Base-by-base conservation (phyloP, 352 stramenopile genomes). In the Phytophthora pistaciae region DNA sequence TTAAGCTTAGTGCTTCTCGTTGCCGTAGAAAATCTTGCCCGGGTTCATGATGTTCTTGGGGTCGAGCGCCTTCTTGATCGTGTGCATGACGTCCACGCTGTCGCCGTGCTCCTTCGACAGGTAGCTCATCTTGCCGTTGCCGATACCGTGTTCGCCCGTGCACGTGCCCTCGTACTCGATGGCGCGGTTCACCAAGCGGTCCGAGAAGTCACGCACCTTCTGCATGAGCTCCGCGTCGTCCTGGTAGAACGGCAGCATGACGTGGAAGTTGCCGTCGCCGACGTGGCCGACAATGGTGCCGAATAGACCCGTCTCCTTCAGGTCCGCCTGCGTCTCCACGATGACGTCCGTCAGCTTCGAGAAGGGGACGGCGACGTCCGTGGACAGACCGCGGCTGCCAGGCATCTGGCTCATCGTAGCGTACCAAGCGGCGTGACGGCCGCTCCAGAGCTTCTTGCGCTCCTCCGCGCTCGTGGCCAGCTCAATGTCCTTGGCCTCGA, bases 241-340 rank as follows among this genome's bases (percentile, higher is more conserved):
- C 44, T 78, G 80, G 63, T 94, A 83, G 68, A 97, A 92, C 21
- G 98, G 94, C 54, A 99, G 79, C 76, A 99, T 98, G 50, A 96
- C 96, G 82, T 99, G 97, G 77, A 99, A 99, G 82, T 99, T 99
- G 48, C 97, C 98, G 72, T 99, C 98, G 21, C 98, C 91, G 3
- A 97, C 87, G 67, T 97, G 91, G 58, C 88, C 89, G 66, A 99
- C 96, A 56, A 98, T 98, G 29, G 92, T 95, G 40, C 95, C 96
- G 50, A 98, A 91, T 11, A 99, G 75, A 8, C 82, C 84, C 8
- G 89, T 90, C 54, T 93, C 79, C 58, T 93, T 85, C 21, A 99
- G 77, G 60, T 99, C 95, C 27, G 81, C 64, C 62, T 98, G 94
- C 18, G 95, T 99, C 69, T 96, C 92, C 13, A 93, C 84, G 38